phyloP scores from a whole-genome alignment of 2,329 filamentous ascomycete genomes.

The Fusarium setosum region DNA sequence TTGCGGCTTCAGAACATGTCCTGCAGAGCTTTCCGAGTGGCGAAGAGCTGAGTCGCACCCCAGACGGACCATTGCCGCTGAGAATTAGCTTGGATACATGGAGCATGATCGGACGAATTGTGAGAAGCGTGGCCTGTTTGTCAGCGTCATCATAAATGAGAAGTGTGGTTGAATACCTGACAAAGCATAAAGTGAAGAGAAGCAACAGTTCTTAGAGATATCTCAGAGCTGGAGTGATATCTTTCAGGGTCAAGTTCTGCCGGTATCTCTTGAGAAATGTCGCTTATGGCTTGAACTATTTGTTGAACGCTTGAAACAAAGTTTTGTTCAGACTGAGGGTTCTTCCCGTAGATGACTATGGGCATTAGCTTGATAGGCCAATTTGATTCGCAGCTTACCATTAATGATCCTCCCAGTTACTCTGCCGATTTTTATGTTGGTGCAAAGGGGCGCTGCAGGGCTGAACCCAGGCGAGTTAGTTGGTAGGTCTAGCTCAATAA shows the following conservation, averaged over 20 bases:
- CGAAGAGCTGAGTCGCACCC: neutral
- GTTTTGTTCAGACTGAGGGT: neutral
- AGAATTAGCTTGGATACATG: slow-evolving; percentile 3
- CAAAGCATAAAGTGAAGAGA: slow-evolving; percentile 8
- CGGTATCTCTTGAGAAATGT: slow-evolving; percentile 9
- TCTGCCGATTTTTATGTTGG: slow-evolving; percentile 7
- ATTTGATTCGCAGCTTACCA: neutral
- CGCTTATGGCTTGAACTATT: slow-evolving; percentile 3
- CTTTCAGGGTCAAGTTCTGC: neutral
- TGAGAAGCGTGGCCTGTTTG: slow-evolving; percentile 1
- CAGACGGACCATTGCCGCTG: neutral
- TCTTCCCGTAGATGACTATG: slow-evolving; percentile 1
- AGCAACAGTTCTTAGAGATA: neutral
- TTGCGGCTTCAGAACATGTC: slow-evolving; percentile 14
- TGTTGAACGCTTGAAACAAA: slow-evolving; percentile 12
- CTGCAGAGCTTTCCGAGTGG: slow-evolving; percentile 3
- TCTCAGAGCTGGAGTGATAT: neutral
- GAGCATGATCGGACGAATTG: slow-evolving; percentile 10
- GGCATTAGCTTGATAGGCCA: neutral
- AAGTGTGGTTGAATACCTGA: neutral
- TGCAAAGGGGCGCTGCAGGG: neutral
- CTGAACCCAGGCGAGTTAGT: slow-evolving; percentile 3
- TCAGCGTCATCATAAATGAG: neutral
- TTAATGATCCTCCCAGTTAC: slow-evolving; percentile 7
- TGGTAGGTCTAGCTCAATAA: neutral